Evolutionary conservation across 83 land plant species (phyloP), one percentile per base, ranked within the genome.

Genomic region (Picea abies): DNA sequence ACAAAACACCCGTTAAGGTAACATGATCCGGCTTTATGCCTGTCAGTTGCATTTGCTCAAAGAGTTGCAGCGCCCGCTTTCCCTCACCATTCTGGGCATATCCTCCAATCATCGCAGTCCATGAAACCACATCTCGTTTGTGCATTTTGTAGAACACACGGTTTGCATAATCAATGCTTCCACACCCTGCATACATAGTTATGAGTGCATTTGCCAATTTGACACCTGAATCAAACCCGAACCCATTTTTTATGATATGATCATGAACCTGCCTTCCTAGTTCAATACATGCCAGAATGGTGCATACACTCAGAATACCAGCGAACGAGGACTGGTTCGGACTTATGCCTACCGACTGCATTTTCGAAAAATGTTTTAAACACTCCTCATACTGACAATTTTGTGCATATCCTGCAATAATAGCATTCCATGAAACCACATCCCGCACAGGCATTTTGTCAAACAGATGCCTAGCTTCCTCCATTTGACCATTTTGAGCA

Each of bases 161-260:
- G 35, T 79, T 63, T 7, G 89, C 90, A 49, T 81, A 81, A 17
- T 25, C 81, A 16, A 82, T 85, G 11, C 75, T 32, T 2, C 93
- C 93, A 85, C 90, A 88, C 56, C 83, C 88, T 2, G 90, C 90
- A 85, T 91, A 91, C 90, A 91, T 88, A 64, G 88, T 90, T 37
- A 88, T 79, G 81, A 91, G 76, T 4, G 84, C 78, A 78, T 88
- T 91, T 66, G 88, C 17, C 63, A 82, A 85, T 4, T 82, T 76
- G 80, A 88, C 89, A 29, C 56, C 79, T 35, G 73, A 9, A 29
- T 66, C 41, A 47, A 0, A 11, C 14, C 14, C 56, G 10, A 26
- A 62, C 47, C 32, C 7, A 25, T 23, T 79, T 3, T 86, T 84
- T 1, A 91, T 66, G 26, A 83, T 0, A 82, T 78, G 22, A 4